Conservation (phyloP, 805 yeast genomes). For the Kluyveromyces dobzhanskii region DNA sequence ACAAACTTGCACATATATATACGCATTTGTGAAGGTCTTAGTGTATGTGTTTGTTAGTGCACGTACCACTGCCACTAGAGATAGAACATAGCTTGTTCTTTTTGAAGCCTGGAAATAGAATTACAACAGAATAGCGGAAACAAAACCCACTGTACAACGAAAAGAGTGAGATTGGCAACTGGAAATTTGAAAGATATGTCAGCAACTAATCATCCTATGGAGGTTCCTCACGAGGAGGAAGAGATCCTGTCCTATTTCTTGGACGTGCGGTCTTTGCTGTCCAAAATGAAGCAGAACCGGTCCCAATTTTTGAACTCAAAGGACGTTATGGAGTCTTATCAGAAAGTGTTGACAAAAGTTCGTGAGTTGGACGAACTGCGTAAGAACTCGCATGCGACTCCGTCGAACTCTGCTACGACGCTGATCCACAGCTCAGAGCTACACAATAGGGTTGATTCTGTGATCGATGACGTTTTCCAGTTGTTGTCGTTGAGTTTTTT, state of each 20-base stretch:
- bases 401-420: constrained; percentile 18
- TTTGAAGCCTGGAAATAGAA: no score
- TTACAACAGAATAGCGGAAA: no score
- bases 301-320: constrained; percentile 56
- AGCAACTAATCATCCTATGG: constrained; percentile 17
- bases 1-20: no score
- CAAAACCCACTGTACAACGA: no score
- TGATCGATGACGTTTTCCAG: constrained; percentile 86
- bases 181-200: not conserved
- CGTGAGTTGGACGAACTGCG: constrained; percentile 48
- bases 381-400: constrained; percentile 28
- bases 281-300: constrained; percentile 53
- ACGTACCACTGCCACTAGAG: no score
- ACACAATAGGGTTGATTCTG: constrained; percentile 52
- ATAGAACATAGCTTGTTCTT: no score
- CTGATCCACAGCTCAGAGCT: constrained; percentile 21
- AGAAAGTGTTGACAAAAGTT: constrained; percentile 45
- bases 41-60: no score
- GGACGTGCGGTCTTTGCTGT: constrained; percentile 35
- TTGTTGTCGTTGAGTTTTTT: constrained; percentile 76
- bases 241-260: constrained; percentile 34
- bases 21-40: no score
- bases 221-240: constrained; percentile 32
- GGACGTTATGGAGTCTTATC: constrained; percentile 55
- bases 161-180: no score